Evolutionary conservation across 2,329 filamentous ascomycete genomes (phyloP).

Genomic region (Pseudocercospora vitis): DNA sequence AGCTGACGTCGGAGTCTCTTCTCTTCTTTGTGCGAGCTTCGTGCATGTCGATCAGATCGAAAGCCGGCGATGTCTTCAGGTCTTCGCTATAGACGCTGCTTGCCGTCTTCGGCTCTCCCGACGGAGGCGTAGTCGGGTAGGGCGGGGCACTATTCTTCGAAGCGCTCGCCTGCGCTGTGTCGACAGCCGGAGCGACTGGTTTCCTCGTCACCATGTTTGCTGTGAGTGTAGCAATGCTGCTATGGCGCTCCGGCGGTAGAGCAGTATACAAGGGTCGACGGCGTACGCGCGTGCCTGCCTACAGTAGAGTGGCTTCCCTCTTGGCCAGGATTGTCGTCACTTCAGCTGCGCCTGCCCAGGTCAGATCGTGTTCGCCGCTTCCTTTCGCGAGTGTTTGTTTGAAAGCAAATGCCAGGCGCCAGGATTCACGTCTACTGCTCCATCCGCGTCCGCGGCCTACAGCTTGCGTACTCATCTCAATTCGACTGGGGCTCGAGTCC

Average conservation of each 20-base stretch:
- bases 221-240: no score
- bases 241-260: no score
- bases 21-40: constrained; percentile 30
- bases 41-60: constrained; percentile 41
- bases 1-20: constrained; percentile 40
- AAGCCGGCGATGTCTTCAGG: constrained; percentile 41
- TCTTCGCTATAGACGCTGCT: constrained; percentile 39
- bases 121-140: constrained; percentile 47
- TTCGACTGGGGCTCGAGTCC: neutral
- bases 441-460: neutral
- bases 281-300: constrained; percentile 11
- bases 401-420: constrained; percentile 1
- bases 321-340: neutral
- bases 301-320: constrained; percentile 4
- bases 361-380: neutral
- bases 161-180: constrained; percentile 40
- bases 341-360: neutral
- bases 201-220: constrained; percentile 48
- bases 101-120: constrained; percentile 28
- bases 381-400: neutral
- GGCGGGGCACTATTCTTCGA: constrained; percentile 40
- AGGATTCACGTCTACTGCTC: neutral
- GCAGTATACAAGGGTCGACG: neutral
- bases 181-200: constrained; percentile 40
- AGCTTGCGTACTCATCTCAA: neutral